phyloP scores from a whole-genome alignment of 306 rosid genomes.

The Glycine tomentella region DNA sequence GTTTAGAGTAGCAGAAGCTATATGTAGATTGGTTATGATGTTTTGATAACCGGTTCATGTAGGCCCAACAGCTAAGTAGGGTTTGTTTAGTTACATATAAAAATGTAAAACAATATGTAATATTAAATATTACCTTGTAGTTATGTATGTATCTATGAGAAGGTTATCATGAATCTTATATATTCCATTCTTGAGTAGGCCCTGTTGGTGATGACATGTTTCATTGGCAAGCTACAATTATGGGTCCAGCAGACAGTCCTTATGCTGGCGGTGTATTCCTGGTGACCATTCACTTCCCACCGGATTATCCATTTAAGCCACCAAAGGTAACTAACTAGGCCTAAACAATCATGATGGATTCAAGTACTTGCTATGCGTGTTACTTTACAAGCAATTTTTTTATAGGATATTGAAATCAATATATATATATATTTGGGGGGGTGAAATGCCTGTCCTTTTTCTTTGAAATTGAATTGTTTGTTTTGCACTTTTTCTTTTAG shows the following conservation, averaged over 20 bases:
- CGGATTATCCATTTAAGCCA: slow-evolving; percentile 70
- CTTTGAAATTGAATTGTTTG: not conserved
- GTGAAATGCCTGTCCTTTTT: not conserved
- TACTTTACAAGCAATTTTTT: not conserved
- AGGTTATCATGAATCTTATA: slow-evolving; percentile 24
- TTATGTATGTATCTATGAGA: not conserved
- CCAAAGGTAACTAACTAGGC: slow-evolving; percentile 54
- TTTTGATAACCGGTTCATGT: not conserved
- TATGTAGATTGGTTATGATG: slow-evolving; percentile 3
- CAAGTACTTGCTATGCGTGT: not conserved
- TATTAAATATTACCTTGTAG: not conserved
- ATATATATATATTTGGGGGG: not conserved
- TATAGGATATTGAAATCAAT: not conserved
- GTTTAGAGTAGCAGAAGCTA: not conserved
- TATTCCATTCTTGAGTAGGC: slow-evolving; percentile 39
- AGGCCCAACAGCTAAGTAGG: not conserved
- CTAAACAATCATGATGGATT: slow-evolving; percentile 8
- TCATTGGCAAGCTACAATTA: slow-evolving; percentile 67
- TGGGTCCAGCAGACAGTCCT: slow-evolving; percentile 66
- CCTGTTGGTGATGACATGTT: slow-evolving; percentile 65
- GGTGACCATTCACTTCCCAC: slow-evolving; percentile 63
- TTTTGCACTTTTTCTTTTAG: not conserved
- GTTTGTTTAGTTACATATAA: not conserved
- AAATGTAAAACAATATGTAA: not conserved
- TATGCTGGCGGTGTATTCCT: slow-evolving; percentile 67